Base-by-base conservation (phyloP, 208 protist species). In the Angomonas ambiguus region DNA sequence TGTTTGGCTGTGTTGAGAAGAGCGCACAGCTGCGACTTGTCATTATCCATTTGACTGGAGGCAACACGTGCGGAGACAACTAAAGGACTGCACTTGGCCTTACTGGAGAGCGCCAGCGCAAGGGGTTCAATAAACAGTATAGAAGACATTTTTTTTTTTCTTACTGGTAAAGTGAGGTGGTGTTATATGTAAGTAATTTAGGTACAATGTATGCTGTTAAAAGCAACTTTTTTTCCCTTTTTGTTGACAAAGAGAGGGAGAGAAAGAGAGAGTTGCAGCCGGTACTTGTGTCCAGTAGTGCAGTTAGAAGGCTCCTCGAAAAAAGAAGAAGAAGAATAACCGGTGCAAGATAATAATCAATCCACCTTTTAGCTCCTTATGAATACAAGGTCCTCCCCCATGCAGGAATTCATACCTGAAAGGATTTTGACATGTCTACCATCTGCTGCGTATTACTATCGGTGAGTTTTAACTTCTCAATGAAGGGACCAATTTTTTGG, bases 361-460 rank as follows among this genome's bases (percentile, higher is more conserved):
- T 41, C 35, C 5, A 41, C 35, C 35, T 41, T 41, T 5, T 18
- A 41, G 13, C 35, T 41, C 35, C 35, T n/a, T n/a, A n/a, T n/a
- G n/a, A n/a, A n/a, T n/a, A 18, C 42, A 69, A 2, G 45, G 5
- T 5, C 13, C 24, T 27, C 38, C n/a, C n/a, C n/a, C n/a, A n/a
- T n/a, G n/a, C n/a, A n/a, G n/a, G n/a, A n/a, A 8, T 45, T 45
- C 16, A 8, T 16, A 41, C 0, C 27, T 25, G 30, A 67, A 42
- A 92, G 91, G 63, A 83, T 78, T 45, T 79, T 53, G 76, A 73
- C 71, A 95, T 93, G 2, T 74, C 75, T 8, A 76, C 70, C 0
- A 96, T 71, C 66, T 92, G 82, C 25, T 87, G 80, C 25, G 35
- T 61, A 38, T 88, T 71, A 20, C 79, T 74, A 8, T 33, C 30